Evolutionary conservation across 2,329 filamentous ascomycete genomes (phyloP).

Genomic region (Penicillium sp.): DNA sequence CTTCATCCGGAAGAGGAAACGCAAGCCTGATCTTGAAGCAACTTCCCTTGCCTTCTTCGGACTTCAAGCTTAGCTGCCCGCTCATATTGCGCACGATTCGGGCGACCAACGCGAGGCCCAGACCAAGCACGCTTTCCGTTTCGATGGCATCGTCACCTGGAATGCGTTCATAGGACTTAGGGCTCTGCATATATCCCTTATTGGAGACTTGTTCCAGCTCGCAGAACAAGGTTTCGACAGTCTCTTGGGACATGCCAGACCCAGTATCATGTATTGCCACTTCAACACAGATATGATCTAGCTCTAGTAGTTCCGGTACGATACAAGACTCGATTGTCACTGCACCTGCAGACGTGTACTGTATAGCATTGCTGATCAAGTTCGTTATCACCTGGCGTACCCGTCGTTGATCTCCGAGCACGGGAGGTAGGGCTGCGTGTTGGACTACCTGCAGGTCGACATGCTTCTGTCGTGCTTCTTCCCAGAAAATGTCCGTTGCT

Average conservation of each 20-base stretch:
- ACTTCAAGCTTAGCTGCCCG: constrained; percentile 78
- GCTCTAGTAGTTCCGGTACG: constrained; percentile 42
- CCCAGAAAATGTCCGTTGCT: constrained; percentile 69
- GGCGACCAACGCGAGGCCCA: constrained; percentile 79
- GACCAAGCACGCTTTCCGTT: constrained; percentile 58
- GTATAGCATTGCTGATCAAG: constrained; percentile 80
- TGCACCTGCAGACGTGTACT: constrained; percentile 67
- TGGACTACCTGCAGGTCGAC: constrained; percentile 67
- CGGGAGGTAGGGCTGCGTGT: constrained; percentile 66
- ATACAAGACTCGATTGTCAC: constrained; percentile 69
- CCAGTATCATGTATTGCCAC: constrained; percentile 75
- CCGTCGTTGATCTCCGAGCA: constrained; percentile 73
- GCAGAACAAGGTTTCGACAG: constrained; percentile 58
- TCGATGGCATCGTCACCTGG: constrained; percentile 29
- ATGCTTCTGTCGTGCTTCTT: constrained; percentile 73
- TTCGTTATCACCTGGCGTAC: constrained; percentile 82
- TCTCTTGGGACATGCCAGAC: constrained; percentile 56
- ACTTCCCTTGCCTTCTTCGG: constrained; percentile 74
- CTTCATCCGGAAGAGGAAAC: constrained; percentile 61
- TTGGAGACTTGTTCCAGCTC: constrained; percentile 64
- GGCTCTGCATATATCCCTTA: constrained; percentile 48
- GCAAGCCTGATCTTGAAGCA: constrained; percentile 76
- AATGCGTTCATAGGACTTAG: constrained; percentile 22
- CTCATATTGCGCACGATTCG: constrained; percentile 83
- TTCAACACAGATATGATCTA: constrained; percentile 62